phyloP scores from a whole-genome alignment of 768 basidiomycete genomes.

The Psilocybe cyanescens region DNA sequence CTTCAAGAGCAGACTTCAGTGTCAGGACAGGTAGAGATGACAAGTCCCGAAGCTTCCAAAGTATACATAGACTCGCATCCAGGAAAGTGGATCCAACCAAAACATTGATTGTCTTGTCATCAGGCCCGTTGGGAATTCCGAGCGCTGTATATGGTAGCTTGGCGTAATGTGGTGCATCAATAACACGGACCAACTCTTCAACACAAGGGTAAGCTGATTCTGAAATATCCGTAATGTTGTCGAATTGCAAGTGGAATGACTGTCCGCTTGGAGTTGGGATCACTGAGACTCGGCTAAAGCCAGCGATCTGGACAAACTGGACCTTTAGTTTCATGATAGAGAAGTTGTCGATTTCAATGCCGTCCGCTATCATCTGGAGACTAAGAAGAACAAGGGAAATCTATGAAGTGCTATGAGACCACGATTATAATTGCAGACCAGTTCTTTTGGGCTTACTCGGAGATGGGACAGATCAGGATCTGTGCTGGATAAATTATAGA shows the following conservation, averaged over 20 bases:
- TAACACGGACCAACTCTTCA: constrained; percentile 54
- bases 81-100: constrained; percentile 69
- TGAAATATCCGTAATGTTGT: constrained; percentile 45
- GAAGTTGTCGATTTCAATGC: constrained; percentile 53
- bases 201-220: constrained; percentile 56
- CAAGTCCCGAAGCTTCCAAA: constrained; percentile 50
- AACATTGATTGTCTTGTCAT: constrained; percentile 43
- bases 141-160: constrained; percentile 50
- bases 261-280: constrained; percentile 51
- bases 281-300: constrained; percentile 55
- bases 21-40: constrained; percentile 54
- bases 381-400: constrained; percentile 59
- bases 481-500: constrained; percentile 14
- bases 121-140: constrained; percentile 39
- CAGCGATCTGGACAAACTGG: constrained; percentile 50
- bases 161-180: constrained; percentile 61
- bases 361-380: constrained; percentile 70
- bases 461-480: constrained; percentile 55
- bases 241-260: constrained; percentile 58
- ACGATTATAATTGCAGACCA: too few relatives aligned
- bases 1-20: constrained; percentile 65
- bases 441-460: constrained; percentile 36
- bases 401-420: constrained; percentile 33
- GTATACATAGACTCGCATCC: constrained; percentile 58
- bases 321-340: constrained; percentile 66